Percentiles rank a stretch among this genome's conserved stretches.
phyloP scores from a whole-genome alignment of 1,139 yeast species.

The Nakaseomyces uthaithaninus region DNA sequence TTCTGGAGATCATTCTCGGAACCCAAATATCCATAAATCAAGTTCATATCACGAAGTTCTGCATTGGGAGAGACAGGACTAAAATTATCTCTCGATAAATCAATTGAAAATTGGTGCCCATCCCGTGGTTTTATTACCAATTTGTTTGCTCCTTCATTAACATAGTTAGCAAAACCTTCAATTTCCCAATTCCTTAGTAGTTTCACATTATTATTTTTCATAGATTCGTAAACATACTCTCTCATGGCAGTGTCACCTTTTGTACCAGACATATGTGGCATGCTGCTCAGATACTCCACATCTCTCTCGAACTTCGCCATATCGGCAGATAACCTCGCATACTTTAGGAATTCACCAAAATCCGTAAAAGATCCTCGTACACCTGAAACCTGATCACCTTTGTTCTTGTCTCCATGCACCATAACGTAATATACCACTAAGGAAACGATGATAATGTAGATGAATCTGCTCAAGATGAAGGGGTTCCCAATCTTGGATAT shows the following conservation, averaged over 20 bases:
- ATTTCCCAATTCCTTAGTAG: slow-evolving; percentile 45
- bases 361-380: slow-evolving; percentile 58
- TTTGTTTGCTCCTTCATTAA: slow-evolving; percentile 23
- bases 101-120: not conserved
- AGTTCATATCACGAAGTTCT: slow-evolving; percentile 41
- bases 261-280: slow-evolving; percentile 88
- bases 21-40: slow-evolving; percentile 62
- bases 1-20: slow-evolving; percentile 46
- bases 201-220: slow-evolving; percentile 50
- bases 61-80: slow-evolving; percentile 64
- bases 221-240: slow-evolving; percentile 51
- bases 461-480: slow-evolving; percentile 64
- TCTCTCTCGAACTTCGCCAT: slow-evolving; percentile 54
- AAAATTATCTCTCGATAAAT: slow-evolving; percentile 43
- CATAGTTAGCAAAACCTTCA: slow-evolving; percentile 55
- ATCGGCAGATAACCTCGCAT: slow-evolving; percentile 47
- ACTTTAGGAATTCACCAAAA: slow-evolving; percentile 42
- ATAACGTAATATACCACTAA: slow-evolving; percentile 50
- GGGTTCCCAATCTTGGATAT: slow-evolving; percentile 75
- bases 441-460: slow-evolving; percentile 61
- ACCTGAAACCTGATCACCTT: slow-evolving; percentile 40
- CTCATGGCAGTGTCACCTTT: slow-evolving; percentile 73
- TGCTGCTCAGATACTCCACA: slow-evolving; percentile 66
- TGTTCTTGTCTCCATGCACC: slow-evolving; percentile 41
- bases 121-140: not conserved